A percentile compares a stretch with the other conserved stretches of the same genome.
phyloP scores from a whole-genome alignment of 2,329 filamentous ascomycete genomes.

The Penicillium sp. region DNA sequence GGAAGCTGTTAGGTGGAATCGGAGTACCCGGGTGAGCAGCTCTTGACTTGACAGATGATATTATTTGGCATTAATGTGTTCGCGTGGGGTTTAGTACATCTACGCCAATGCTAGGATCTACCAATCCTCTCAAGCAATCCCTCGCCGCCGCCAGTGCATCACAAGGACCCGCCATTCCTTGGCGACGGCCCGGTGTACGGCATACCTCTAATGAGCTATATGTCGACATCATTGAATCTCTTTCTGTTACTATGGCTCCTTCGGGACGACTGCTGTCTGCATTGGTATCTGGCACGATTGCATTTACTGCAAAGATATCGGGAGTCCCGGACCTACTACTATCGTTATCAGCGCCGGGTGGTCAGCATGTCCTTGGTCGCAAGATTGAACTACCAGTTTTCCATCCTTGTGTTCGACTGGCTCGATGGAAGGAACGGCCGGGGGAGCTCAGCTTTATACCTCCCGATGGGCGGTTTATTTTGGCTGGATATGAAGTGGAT shows the following conservation, averaged over 20 bases:
- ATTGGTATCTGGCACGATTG: slow-evolving; percentile 86
- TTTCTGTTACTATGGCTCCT: slow-evolving; percentile 84
- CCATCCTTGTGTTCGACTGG: slow-evolving; percentile 88
- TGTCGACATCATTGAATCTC: slow-evolving; percentile 88
- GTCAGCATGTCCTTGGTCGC: slow-evolving; percentile 70
- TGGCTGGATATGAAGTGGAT: slow-evolving; percentile 93
- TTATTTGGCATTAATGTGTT: background rate
- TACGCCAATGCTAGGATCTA: slow-evolving; percentile 43
- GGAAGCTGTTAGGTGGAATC: slow-evolving; percentile 83
- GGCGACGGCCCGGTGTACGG: slow-evolving; percentile 86
- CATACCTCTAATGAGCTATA: slow-evolving; percentile 98
- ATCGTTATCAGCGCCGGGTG: slow-evolving; percentile 74
- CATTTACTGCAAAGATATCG: slow-evolving; percentile 92
- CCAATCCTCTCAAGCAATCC: slow-evolving; percentile 43
- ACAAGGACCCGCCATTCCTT: slow-evolving; percentile 65
- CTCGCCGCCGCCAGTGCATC: slow-evolving; percentile 36
- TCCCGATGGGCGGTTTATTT: slow-evolving; percentile 87
- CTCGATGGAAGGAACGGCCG: slow-evolving; percentile 83
- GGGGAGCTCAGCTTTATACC: slow-evolving; percentile 95
- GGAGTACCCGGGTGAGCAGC: slow-evolving; percentile 68
- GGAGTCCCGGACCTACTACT: slow-evolving; percentile 89
- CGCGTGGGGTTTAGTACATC: slow-evolving; percentile 30
- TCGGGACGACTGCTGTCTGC: slow-evolving; percentile 85
- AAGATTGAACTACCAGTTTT: slow-evolving; percentile 89
- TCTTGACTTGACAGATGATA: background rate